Evolutionary conservation across 2,329 filamentous ascomycete genomes (phyloP).

Genomic region (Colletotrichum godetiae): DNA sequence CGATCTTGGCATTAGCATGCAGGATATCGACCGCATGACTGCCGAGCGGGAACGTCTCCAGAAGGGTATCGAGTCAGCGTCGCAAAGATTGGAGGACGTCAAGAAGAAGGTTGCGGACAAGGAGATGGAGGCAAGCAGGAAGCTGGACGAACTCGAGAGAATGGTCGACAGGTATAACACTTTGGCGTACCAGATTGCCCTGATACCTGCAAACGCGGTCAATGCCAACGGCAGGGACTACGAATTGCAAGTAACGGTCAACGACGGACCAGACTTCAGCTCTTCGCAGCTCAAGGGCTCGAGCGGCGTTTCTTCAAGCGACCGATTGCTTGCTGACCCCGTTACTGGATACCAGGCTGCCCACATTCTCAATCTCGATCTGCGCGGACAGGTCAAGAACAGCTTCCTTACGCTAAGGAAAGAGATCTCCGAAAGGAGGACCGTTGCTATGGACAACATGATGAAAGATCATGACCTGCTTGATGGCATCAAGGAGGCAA

Average conservation of each 20-base stretch:
- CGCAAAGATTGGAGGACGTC: slow-evolving; percentile 82
- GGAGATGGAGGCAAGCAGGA: slow-evolving; percentile 86
- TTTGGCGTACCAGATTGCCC: slow-evolving; percentile 89
- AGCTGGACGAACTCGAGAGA: slow-evolving; percentile 92
- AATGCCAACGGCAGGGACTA: slow-evolving; percentile 89
- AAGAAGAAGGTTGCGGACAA: slow-evolving; percentile 87
- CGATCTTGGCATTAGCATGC: slow-evolving; percentile 92
- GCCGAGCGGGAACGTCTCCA: slow-evolving; percentile 94
- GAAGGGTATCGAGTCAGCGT: slow-evolving; percentile 83
- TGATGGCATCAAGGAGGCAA: slow-evolving; percentile 94
- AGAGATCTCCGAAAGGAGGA: slow-evolving; percentile 90
- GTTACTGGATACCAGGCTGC: slow-evolving; percentile 90
- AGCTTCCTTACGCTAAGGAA: slow-evolving; percentile 84
- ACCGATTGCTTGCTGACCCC: slow-evolving; percentile 84
- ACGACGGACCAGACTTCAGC: slow-evolving; percentile 81
- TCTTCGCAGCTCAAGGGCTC: slow-evolving; percentile 60
- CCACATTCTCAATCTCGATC: slow-evolving; percentile 88
- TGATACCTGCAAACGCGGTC: slow-evolving; percentile 85
- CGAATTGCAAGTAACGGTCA: slow-evolving; percentile 86
- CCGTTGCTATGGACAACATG: slow-evolving; percentile 85
- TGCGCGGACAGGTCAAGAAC: slow-evolving; percentile 84
- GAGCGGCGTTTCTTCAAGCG: slow-evolving; percentile 64
- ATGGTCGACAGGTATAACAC: slow-evolving; percentile 94
- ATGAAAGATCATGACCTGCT: slow-evolving; percentile 95
- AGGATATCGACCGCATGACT: slow-evolving; percentile 99